Base-by-base conservation (phyloP, 2,329 filamentous ascomycete genomes). In the Claviceps lovelessii region DNA sequence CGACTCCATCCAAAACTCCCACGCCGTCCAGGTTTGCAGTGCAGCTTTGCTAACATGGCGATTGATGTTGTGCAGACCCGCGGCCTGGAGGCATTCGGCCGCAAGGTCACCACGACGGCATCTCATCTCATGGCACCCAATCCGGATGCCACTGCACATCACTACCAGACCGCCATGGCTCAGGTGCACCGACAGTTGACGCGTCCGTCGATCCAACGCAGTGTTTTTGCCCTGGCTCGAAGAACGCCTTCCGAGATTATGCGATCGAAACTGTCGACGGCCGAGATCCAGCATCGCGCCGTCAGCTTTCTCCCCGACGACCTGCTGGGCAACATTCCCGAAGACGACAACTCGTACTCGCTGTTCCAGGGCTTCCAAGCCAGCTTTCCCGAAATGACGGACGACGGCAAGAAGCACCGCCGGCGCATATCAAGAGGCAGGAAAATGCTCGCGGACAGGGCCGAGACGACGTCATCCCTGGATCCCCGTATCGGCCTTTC, bases 311-410 rank as follows among this genome's bases (percentile, higher is more conserved):
- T 98, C 41, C 84, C 93, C 51, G 91, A 98, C 70, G 90, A 96
- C 58, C 79, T 98, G 61, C 80, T 98, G 49, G 76, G 76, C 61
- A 90, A 95, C 67, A 91, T 96, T 52, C 93, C 93, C 61, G 89
- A 95, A 57, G 80, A 85, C 66, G 83, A 85, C 28, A 94, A 88
- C 70, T 76, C 83, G 17, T 98, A 95, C 72, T 96, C 90, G 45
- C 77, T 98, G 48, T 97, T 98, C 69, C 88, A 98, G 69, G 93
- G 93, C 60, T 98, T 98, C 70, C 85, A 95, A 72, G 93, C 91
- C 50, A 90, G 84, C 59, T 77, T 95, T 58, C 90, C 90, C 3
- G 80, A 84, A 59, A 70, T 80, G 59, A 76, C 75, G 5, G 86
- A 93, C 17, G 80, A 85, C 58, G 80, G 79, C 60, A 84, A 85